Evolutionary conservation across 2,329 filamentous ascomycete genomes (phyloP).

Genomic region (Fusarium torreyae): DNA sequence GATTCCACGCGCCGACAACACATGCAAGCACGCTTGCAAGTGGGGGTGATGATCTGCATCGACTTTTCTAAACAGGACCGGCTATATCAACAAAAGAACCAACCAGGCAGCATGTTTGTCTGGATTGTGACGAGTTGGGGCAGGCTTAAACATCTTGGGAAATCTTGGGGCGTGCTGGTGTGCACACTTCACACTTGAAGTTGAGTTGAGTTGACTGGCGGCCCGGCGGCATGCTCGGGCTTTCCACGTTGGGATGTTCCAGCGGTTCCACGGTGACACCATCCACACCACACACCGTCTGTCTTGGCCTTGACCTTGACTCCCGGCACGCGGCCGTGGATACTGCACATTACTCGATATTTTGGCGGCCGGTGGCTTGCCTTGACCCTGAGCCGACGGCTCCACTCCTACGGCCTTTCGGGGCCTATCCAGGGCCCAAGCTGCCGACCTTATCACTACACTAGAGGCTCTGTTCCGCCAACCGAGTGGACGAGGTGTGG

Average conservation of each 20-base stretch:
- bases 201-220: not conserved
- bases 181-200: not conserved
- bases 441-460: slow-evolving; percentile 24
- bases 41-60: slow-evolving; percentile 29
- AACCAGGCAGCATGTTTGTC: slow-evolving; percentile 1
- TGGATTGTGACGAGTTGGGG: slow-evolving; percentile 21
- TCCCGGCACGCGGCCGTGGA: slow-evolving; percentile 37
- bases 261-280: slow-evolving; percentile 33
- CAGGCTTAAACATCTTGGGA: slow-evolving; percentile 15
- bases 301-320: slow-evolving; percentile 23
- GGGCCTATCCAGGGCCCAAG: slow-evolving; percentile 22
- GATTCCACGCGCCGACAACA: slow-evolving; percentile 7
- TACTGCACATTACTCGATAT: slow-evolving; percentile 34
- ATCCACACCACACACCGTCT: slow-evolving; percentile 35
- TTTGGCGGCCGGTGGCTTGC: slow-evolving; percentile 34
- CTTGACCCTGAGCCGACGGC: slow-evolving; percentile 44
- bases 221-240: slow-evolving; percentile 45
- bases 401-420: slow-evolving; percentile 40
- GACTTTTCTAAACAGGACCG: slow-evolving; percentile 2
- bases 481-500: slow-evolving; percentile 18
- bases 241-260: slow-evolving; percentile 47
- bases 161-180: slow-evolving; percentile 4
- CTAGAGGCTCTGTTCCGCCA: slow-evolving; percentile 3
- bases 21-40: not conserved
- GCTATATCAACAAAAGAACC: slow-evolving; percentile 3